Base-by-base conservation (phyloP, 1,284 basidiomycete genomes). In the Puccinia novopanici region DNA sequence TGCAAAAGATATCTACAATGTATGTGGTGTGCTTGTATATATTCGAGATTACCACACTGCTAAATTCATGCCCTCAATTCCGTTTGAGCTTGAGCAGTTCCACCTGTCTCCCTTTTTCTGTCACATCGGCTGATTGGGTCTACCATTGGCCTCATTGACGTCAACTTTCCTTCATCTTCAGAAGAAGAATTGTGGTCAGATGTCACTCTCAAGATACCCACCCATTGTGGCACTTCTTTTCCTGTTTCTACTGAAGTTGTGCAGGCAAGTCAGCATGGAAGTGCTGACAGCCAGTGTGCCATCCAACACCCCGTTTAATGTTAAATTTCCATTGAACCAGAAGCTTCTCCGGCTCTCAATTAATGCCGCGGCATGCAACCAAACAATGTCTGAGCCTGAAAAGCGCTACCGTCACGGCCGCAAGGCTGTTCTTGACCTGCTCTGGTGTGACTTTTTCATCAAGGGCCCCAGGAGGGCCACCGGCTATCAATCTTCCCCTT, bases 391-490 rank as follows among this genome's bases (percentile, higher is more conserved):
- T 12, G 34, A 37, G 15, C 50, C 50, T 19, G 75, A 77, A 15
- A 8, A 34, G 5, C 30, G 17, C 27, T 77, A 34, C 30, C 63
- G 30, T 13, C 27, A n/a, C n/a, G 63, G 65, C 3, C 48, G 75
- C 3, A 55, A 57, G 40, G 40, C 61, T 3, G 63, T 77, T 2
- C 27, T 30, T 15, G 48, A 27, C 5, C 75, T 65, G 9, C 50
- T 77, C 3, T 77, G 75, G 75, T 48, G 45, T 22, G 37, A 27
- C 8, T 77, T 77, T 17, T 70, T 57, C 22, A 54, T 17, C n/a
- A 55, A 67, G 24, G 75, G 75, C 27, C 65, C 75, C n/a, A 65
- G 75, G 13, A 77, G 42, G 50, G 30, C 48, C 12, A 77, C 65
- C 15, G 75, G 75, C 30, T 77, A 77, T 40, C 17, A 22, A 24